Percentiles rank a stretch among this genome's conserved stretches.
These are phyloP conservation scores for Hordeum pubiflorum DNA, from an alignment of 202 grass and related monocot genomes.

Conservation along the genomic window DNA sequence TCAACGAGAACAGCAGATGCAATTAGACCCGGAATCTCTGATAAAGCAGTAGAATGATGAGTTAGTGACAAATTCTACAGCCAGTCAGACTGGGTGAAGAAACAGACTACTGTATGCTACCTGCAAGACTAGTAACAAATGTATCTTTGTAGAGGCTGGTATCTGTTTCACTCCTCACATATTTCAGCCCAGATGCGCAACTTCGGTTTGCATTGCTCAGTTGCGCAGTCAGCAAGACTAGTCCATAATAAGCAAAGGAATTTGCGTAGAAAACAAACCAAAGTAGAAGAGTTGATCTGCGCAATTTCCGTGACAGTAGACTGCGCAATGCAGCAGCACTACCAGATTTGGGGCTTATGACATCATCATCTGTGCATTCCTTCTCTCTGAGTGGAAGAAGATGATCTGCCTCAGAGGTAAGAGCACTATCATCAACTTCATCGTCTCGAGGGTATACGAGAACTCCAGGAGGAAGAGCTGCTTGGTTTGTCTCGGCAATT, in stretches of 20 bases:
- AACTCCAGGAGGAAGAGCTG: slow-evolving; percentile 56
- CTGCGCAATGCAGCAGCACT: slow-evolving; percentile 32
- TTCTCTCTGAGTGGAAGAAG: slow-evolving; percentile 34
- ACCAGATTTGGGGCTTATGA: slow-evolving; percentile 18
- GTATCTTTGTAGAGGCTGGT: slow-evolving; percentile 59
- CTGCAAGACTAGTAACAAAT: slow-evolving; percentile 80
- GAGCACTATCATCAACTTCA: slow-evolving; percentile 12
- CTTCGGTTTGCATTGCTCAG: slow-evolving; percentile 39
- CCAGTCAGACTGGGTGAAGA: not conserved
- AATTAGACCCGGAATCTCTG: slow-evolving; percentile 76
- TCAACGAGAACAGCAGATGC: slow-evolving; percentile 59
- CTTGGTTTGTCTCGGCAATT: slow-evolving; percentile 40
- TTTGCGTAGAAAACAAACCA: slow-evolving; percentile 76
- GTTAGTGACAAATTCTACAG: slow-evolving; percentile 3
- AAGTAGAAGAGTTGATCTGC: slow-evolving; percentile 70
- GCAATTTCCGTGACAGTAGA: slow-evolving; percentile 49
- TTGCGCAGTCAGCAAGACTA: slow-evolving; percentile 69
- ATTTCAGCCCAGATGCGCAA: slow-evolving; percentile 27
- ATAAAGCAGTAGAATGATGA: slow-evolving; percentile 13
- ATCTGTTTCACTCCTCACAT: slow-evolving; percentile 21
- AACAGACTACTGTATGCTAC: slow-evolving; percentile 24
- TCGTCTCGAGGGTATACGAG: slow-evolving; percentile 28
- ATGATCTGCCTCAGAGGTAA: slow-evolving; percentile 35
- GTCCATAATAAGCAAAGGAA: slow-evolving; percentile 78
- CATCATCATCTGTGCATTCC: slow-evolving; percentile 21